phyloP scores from a whole-genome alignment of 495 filamentous ascomycete genomes.

The Friedmanniomyces simplex region DNA sequence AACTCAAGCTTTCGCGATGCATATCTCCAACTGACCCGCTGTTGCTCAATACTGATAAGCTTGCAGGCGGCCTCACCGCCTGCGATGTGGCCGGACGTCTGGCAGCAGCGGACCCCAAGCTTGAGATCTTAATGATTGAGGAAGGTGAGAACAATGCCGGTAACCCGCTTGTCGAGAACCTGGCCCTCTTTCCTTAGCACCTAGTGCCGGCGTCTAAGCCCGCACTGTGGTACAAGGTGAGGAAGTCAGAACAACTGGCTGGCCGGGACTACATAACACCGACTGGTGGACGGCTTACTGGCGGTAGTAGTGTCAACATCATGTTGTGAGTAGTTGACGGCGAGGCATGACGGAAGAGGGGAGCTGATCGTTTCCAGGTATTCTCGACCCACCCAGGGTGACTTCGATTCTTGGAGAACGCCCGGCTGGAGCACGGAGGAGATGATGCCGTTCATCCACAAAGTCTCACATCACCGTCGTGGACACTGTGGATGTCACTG shows the following conservation, averaged over 20 bases:
- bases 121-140: slow-evolving; percentile 46
- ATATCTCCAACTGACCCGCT: too few species aligned
- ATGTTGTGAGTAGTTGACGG: slow-evolving; percentile 27
- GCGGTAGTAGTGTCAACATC: slow-evolving; percentile 50
- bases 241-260: slow-evolving; percentile 31
- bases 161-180: slow-evolving; percentile 33
- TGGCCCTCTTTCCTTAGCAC: slow-evolving; percentile 29
- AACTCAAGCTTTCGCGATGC: too few species aligned
- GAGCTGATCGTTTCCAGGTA: slow-evolving; percentile 32
- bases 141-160: slow-evolving; percentile 28
- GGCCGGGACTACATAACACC: slow-evolving; percentile 38
- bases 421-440: slow-evolving; percentile 43
- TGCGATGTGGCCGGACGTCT: slow-evolving; percentile 41
- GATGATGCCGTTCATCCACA: slow-evolving; percentile 41
- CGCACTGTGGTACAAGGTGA: slow-evolving; percentile 29
- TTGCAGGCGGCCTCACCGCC: slow-evolving; percentile 47
- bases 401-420: slow-evolving; percentile 43
- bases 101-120: slow-evolving; percentile 37
- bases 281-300: slow-evolving; percentile 44
- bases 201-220: slow-evolving; percentile 28
- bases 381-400: slow-evolving; percentile 32
- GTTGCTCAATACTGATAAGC: not conserved
- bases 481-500: not conserved
- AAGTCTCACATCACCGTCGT: slow-evolving; percentile 28
- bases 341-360: not conserved